Conservation (phyloP, 306 rosid genomes). For the Vigna reflexopilosa region DNA sequence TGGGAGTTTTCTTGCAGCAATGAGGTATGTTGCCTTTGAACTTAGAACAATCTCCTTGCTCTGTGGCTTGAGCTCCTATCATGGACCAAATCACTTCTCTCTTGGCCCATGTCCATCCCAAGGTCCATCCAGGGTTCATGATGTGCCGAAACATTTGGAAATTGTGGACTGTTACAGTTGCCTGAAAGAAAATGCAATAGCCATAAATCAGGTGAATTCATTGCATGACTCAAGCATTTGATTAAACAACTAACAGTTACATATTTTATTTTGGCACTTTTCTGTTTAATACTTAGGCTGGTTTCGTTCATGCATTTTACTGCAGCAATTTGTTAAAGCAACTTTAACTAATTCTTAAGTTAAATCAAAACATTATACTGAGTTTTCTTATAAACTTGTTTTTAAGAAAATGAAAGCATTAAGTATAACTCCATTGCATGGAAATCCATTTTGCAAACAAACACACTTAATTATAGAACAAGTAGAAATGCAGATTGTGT, state of each 20-base stretch:
- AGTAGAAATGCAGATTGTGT: slow-evolving; percentile 29
- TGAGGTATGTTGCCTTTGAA: slow-evolving; percentile 87
- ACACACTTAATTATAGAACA: neutral
- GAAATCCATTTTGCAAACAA: neutral
- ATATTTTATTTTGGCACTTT: neutral
- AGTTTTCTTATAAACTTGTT: too few species aligned
- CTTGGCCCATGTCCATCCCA: slow-evolving; percentile 97
- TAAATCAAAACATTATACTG: too few species aligned
- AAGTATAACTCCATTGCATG: neutral
- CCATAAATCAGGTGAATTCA: slow-evolving; percentile 7
- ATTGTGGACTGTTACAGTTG: slow-evolving; percentile 73
- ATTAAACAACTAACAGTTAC: neutral
- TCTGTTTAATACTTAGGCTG: neutral
- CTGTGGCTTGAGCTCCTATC: slow-evolving; percentile 85
- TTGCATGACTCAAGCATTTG: neutral
- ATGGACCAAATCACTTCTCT: slow-evolving; percentile 87
- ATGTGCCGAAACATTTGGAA: slow-evolving; percentile 93
- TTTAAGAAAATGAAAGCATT: too few species aligned
- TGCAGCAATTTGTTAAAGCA: too few species aligned
- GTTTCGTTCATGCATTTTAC: slow-evolving; percentile 22
- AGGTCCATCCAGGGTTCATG: slow-evolving; percentile 90
- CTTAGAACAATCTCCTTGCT: slow-evolving; percentile 95
- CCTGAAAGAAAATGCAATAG: slow-evolving; percentile 52
- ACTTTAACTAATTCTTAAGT: too few species aligned
- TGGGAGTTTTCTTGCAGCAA: slow-evolving; percentile 86